A percentile compares a stretch with the other conserved stretches of the same genome.
Evolutionary conservation across 768 basidiomycete species (phyloP).

Genomic region (Auricularia auricula-judae): DNA sequence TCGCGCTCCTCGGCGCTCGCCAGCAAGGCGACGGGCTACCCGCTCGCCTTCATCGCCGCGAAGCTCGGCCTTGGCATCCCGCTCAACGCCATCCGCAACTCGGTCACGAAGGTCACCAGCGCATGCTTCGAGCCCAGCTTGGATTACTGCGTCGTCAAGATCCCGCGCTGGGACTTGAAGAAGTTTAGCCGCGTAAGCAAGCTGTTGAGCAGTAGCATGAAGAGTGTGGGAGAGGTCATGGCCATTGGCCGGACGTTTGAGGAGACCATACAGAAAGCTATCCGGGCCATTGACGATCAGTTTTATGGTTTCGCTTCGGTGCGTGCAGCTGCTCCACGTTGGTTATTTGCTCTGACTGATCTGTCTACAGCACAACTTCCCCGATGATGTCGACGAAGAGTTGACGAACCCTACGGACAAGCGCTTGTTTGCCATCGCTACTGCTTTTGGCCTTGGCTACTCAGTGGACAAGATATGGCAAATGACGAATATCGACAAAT

Average conservation of each 20-base stretch:
- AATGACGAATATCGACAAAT: constrained; percentile 97
- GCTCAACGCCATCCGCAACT: constrained; percentile 95
- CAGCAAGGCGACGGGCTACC: constrained; percentile 97
- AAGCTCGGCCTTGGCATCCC: constrained; percentile 96
- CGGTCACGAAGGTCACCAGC: constrained; percentile 90
- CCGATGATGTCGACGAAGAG: constrained; percentile 86
- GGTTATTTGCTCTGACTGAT: not conserved
- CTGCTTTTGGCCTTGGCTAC: constrained; percentile 87
- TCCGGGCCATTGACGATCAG: constrained; percentile 90
- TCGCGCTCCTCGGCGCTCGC: constrained; percentile 96
- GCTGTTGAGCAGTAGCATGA: constrained; percentile 91
- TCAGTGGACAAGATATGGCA: constrained; percentile 94
- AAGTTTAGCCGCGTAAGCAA: constrained; percentile 94
- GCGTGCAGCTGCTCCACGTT: constrained; percentile 2
- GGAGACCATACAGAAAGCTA: constrained; percentile 97
- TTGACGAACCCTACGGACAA: constrained; percentile 92
- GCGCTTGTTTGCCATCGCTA: constrained; percentile 92
- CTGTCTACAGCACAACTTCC: constrained; percentile 58
- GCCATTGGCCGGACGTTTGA: constrained; percentile 97
- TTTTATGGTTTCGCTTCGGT: constrained; percentile 88
- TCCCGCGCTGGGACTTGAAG: constrained; percentile 97
- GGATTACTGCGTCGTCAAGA: constrained; percentile 97
- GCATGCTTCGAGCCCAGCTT: constrained; percentile 98
- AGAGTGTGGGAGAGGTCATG: constrained; percentile 99
- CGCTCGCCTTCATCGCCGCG: constrained; percentile 95